Percentiles rank a stretch among this genome's conserved stretches.
phyloP scores from a whole-genome alignment of 169 alveolate genomes.

The Plasmodium billcollinsi region DNA sequence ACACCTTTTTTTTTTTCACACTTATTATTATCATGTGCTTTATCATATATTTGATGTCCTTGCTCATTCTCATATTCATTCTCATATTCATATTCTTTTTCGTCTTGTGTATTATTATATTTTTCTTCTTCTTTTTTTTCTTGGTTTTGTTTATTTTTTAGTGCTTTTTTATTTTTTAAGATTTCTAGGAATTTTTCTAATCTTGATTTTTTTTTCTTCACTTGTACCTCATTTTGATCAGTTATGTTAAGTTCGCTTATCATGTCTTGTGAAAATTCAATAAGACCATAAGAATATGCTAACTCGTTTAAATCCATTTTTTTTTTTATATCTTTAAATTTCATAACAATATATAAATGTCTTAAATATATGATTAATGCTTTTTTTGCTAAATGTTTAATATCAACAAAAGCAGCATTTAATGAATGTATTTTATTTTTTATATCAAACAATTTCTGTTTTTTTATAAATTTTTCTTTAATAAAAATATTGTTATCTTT shows the following conservation, averaged over 20 bases:
- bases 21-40: not conserved
- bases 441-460: slow-evolving; percentile 59
- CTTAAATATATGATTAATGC: slow-evolving; percentile 58
- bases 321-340: slow-evolving; percentile 41
- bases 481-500: slow-evolving; percentile 63
- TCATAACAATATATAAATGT: slow-evolving; percentile 74
- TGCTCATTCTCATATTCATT: not conserved
- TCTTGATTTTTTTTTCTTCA: slow-evolving; percentile 47
- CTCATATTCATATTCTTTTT: slow-evolving; percentile 10
- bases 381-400: slow-evolving; percentile 65
- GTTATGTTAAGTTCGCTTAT: slow-evolving; percentile 28
- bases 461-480: slow-evolving; percentile 61
- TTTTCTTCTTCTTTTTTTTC: not conserved
- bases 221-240: slow-evolving; percentile 15
- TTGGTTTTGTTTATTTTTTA: slow-evolving; percentile 6
- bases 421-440: slow-evolving; percentile 63
- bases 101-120: not conserved
- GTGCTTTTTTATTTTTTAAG: slow-evolving; percentile 23
- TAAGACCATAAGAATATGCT: slow-evolving; percentile 59
- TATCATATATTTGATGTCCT: not conserved
- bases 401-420: slow-evolving; percentile 75
- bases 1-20: not conserved
- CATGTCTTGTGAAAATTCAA: slow-evolving; percentile 43
- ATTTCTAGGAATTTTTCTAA: slow-evolving; percentile 66
- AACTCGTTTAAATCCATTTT: slow-evolving; percentile 39